Evolutionary conservation across 106 monocot species (phyloP), one percentile per base, ranked within the genome.

Genomic region (Hemerocallis citrina): DNA sequence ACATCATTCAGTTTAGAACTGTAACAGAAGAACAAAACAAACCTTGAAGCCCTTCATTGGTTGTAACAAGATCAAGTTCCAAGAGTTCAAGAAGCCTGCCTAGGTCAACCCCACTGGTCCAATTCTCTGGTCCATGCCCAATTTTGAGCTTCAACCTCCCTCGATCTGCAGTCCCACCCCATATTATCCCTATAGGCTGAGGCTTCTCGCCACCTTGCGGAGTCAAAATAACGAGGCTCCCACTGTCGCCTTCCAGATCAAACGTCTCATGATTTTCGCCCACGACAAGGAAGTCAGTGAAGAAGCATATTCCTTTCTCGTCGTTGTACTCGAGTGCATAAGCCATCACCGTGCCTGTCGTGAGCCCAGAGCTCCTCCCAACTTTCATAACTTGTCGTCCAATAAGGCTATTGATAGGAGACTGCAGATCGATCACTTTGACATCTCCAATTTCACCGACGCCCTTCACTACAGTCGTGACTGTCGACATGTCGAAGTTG

Each of bases 291-390:
- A 89, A 82, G 68, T 94, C 93, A 37, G 93, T 89, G 63, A 94
- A 89, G 72, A 89, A 89, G 42, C 93, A 89, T 52, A 86, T 89
- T 48, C 85, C 85, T 75, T 94, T 94, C 66, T 94, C 93, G 39
- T 94, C 89, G 37, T 94, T 94, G 46, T 94, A 94, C 52, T 89
- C 93, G 5, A 94, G 72, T 35, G 93, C 89, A 73, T 94, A 94
- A 34, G 93, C 85, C 82, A 80, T 83, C 33, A 89, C 75, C 1
- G 85, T 89, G 40, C 89, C 93, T n/a, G 82, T 80, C 6, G 93
- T 94, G 57, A 82, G 59, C 10, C 93, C 89, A 9, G 93, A 85
- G 70, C 93, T 94, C 46, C 93, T 79, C 48, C 93, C 93, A 31
- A 94, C 89, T 62, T 94, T 92, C 35, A 88, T 74, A 15, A 98